Conservation (phyloP, 371 early-diverging fungal genomes). For the Mucor piriformis region DNA sequence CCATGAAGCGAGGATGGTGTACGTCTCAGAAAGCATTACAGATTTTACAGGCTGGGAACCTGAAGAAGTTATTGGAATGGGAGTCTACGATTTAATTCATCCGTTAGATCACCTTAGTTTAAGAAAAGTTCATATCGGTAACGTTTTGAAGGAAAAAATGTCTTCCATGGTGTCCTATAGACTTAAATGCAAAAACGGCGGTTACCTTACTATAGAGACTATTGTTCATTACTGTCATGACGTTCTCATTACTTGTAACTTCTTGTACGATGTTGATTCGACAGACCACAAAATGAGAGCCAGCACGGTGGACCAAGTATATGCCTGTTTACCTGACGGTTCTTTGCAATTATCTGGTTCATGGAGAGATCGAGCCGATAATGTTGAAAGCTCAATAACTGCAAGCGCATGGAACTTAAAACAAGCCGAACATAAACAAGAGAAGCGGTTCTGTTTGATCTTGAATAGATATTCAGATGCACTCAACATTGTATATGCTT, state of each 20-base stretch:
- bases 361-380: constrained; percentile 34
- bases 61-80: constrained; percentile 52
- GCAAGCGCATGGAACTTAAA: constrained; percentile 4
- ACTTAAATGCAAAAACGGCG: constrained; percentile 31
- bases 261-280: constrained; percentile 25
- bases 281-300: constrained; percentile 37
- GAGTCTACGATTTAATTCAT: constrained; percentile 50
- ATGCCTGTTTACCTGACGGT: constrained; percentile 29
- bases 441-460: constrained; percentile 39
- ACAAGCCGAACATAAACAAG: neutral
- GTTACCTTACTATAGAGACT: constrained; percentile 33
- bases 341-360: constrained; percentile 34
- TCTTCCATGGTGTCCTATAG: constrained; percentile 44
- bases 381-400: constrained; percentile 6
- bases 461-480: constrained; percentile 41
- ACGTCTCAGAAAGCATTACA: constrained; percentile 54
- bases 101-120: constrained; percentile 42
- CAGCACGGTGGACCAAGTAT: constrained; percentile 41
- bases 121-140: constrained; percentile 43
- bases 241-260: constrained; percentile 32
- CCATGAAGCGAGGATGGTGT: constrained; percentile 41
- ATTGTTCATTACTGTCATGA: constrained; percentile 50
- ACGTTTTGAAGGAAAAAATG: constrained; percentile 53
- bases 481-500: constrained; percentile 33
- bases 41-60: constrained; percentile 56